Evolutionary conservation across 2,329 filamentous ascomycete species (phyloP).

Genomic region (Colletotrichum cordylinicola): DNA sequence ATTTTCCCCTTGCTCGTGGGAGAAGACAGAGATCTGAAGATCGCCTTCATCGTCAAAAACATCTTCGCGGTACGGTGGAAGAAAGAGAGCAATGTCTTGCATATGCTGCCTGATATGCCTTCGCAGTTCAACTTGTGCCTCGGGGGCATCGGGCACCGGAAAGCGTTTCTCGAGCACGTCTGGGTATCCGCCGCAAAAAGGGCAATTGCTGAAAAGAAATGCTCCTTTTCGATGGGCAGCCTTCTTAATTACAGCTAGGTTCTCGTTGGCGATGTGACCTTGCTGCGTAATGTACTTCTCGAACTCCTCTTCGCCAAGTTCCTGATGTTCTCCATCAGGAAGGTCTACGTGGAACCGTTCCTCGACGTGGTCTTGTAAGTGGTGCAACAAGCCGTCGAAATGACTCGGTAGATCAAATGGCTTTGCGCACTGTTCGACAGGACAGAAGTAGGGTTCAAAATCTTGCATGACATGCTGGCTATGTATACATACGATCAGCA

Average conservation of each 20-base stretch:
- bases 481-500: too few species aligned
- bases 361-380: background rate
- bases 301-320: background rate
- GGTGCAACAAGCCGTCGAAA: background rate
- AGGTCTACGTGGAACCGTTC: background rate
- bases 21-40: fast-evolving
- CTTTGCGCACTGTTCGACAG: fast-evolving
- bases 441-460: background rate
- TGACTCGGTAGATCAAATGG: background rate
- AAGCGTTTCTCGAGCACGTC: background rate
- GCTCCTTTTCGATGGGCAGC: fast-evolving
- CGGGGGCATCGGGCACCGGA: background rate
- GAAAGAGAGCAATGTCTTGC: background rate
- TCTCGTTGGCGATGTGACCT: fast-evolving
- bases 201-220: fast-evolving
- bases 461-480: background rate
- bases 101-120: background rate
- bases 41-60: background rate
- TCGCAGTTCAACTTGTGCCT: background rate
- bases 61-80: background rate
- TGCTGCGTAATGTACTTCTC: fast-evolving
- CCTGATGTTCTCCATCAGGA: fast-evolving
- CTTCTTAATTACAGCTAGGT: background rate
- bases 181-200: background rate
- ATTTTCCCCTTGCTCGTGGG: background rate